Evolutionary conservation across 495 filamentous ascomycete species (phyloP).

Genomic region (Beverwykella pulmonaria): DNA sequence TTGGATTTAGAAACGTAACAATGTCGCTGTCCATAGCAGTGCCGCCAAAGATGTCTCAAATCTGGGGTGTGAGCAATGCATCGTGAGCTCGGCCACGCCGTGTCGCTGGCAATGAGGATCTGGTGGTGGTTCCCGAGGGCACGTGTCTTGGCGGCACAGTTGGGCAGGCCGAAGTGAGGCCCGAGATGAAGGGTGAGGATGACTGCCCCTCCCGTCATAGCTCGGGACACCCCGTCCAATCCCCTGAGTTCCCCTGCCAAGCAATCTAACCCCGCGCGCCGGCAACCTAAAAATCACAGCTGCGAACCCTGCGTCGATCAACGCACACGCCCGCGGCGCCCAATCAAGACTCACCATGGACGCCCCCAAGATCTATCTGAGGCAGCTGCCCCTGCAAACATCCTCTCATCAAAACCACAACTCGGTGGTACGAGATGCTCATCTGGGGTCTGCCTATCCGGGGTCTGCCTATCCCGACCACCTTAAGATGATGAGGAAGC

Average conservation of each 20-base stretch:
- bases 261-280: conserved; percentile 7
- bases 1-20: not conserved
- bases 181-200: conserved; percentile 22
- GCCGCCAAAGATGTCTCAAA: not conserved
- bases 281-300: not conserved
- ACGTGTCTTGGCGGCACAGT: conserved; percentile 15
- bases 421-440: not conserved
- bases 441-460: not conserved
- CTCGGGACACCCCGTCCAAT: not conserved
- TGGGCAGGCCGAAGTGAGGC: conserved; percentile 16
- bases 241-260: conserved; percentile 17
- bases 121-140: not conserved
- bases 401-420: conserved; percentile 13
- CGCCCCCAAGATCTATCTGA: conserved; percentile 18
- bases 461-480: not conserved
- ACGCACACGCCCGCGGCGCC: not conserved
- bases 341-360: conserved; percentile 1
- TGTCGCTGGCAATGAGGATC: not conserved
- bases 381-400: conserved; percentile 11
- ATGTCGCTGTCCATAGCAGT: not conserved
- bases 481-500: not conserved
- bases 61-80: not conserved
- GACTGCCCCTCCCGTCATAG: conserved; percentile 7
- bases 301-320: conserved; percentile 13
- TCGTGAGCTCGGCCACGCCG: not conserved